These are phyloP conservation scores for Didymosphaeria variabile DNA, from an alignment of 2,329 filamentous ascomycete genomes.

Conservation along the genomic window DNA sequence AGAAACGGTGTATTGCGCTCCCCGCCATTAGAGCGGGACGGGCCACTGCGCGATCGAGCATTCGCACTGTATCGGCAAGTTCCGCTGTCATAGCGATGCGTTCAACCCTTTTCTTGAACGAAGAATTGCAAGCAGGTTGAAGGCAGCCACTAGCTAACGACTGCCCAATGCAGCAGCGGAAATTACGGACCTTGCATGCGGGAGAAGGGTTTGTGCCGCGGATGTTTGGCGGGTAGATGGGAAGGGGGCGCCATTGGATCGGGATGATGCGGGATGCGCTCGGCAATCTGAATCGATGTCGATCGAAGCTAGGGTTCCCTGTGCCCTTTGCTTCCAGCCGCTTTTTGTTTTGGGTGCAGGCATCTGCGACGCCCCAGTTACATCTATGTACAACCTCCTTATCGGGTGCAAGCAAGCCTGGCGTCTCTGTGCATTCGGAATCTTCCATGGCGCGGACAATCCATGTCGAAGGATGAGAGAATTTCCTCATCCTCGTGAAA, in stretches of 20 bases:
- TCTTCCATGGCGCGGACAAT: constrained; percentile 4
- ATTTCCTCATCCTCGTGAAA: constrained; percentile 7
- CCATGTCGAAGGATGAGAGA: constrained; percentile 13
- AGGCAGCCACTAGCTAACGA: constrained; percentile 23
- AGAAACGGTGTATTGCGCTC: constrained; percentile 8
- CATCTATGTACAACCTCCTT: constrained; percentile 17
- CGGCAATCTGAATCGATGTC: constrained; percentile 47
- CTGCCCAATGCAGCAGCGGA: constrained; percentile 25
- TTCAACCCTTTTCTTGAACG: constrained; percentile 18
- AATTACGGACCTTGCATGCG: constrained; percentile 25
- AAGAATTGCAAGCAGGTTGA: constrained; percentile 18
- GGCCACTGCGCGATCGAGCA: constrained; percentile 28
- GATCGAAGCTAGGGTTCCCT: constrained; percentile 42
- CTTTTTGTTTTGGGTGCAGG: constrained; percentile 22
- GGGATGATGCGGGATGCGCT: constrained; percentile 38
- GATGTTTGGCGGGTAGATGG: constrained; percentile 39
- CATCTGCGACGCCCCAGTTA: constrained; percentile 13
- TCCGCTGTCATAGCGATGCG: constrained; percentile 36
- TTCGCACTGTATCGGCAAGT: constrained; percentile 26
- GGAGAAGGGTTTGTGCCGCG: constrained; percentile 23
- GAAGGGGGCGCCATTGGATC: constrained; percentile 38
- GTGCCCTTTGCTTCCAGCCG: constrained; percentile 14
- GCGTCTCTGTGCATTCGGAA: not conserved
- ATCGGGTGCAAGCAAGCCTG: constrained; percentile 15
- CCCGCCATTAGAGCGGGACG: constrained; percentile 22